Base-by-base conservation (phyloP, 352 stramenopile species). In the Achlya hypogyna region DNA sequence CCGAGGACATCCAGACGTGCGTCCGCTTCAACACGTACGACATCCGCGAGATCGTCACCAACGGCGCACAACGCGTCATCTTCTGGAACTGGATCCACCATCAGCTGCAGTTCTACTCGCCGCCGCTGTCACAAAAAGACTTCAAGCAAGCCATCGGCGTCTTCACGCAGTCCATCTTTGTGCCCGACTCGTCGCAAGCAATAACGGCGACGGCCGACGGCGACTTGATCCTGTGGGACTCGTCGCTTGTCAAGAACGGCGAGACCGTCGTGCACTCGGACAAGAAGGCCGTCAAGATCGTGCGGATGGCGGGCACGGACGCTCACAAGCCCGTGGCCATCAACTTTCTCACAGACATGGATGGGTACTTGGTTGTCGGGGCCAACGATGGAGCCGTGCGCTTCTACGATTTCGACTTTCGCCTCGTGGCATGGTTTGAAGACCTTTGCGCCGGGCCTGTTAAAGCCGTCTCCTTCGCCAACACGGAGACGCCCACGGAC, bases 391-490 rank as follows among this genome's bases (percentile, higher is more conserved):
- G 92, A 23, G 81, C 82, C 8, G 88, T 98, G 18, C 84, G 92
- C 6, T 96, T 98, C 71, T 98, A 96, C 69, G 91, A 98, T 75
- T 94, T 95, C 72, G 87, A 93, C 53, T 95, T 97, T 49, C 85
- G 92, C 28, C 79, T 98, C 20, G 79, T 96, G 27, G 87, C 91
- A 16, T 98, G 91, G 90, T 98, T 95, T 62, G 92, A 98, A 71
- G 91, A 98, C 63, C 80, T 98, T 34, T 91, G 94, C 56, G 90
- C 90, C 31, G 92, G 92, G 0, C 73, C 87, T 0, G 78, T 98
- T 51, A 91, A 75, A 5, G 94, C 84, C 32, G 75, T 98, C 18
- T 97, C 89, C 16, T 98, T 98, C 67, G 74, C 81, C 27, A 60
- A 52, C 70, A 69, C 28, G 62, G 72, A 32, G n/a, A 67, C 16